A percentile compares a stretch with the other conserved stretches of the same genome.
Evolutionary conservation across 2,329 filamentous ascomycete species (phyloP).

Genomic region (Cladorrhinum sp.): DNA sequence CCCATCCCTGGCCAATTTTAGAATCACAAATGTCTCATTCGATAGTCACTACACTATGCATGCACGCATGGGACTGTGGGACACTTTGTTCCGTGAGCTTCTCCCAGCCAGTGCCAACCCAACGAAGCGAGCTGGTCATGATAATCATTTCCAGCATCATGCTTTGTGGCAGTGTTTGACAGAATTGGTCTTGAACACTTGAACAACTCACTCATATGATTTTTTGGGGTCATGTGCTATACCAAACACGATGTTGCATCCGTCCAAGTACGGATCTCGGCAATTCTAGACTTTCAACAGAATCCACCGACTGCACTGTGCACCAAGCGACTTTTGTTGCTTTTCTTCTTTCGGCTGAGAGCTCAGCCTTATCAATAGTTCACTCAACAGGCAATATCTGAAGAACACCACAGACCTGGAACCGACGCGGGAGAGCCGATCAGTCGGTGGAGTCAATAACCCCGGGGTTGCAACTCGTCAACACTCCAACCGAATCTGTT

Average conservation of each 20-base stretch:
- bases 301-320: not conserved
- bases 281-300: not conserved
- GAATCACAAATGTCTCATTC: slow-evolving; percentile 1
- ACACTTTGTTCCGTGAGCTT: not conserved
- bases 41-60: too few species aligned
- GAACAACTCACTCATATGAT: not conserved
- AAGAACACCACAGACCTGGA: not conserved
- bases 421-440: not conserved
- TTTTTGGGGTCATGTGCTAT: not conserved
- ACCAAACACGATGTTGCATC: not conserved
- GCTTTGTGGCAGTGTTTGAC: not conserved
- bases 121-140: not conserved
- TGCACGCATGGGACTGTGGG: too few species aligned
- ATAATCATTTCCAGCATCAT: not conserved
- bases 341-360: not conserved
- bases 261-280: not conserved
- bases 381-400: not conserved
- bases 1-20: slow-evolving; percentile 1
- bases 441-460: not conserved
- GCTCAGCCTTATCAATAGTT: not conserved
- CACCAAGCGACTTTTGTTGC: not conserved
- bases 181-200: not conserved
- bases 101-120: not conserved
- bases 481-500: not conserved
- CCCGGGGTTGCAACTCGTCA: too few species aligned